Evolutionary conservation across 192 early-diverging fungal genomes (phyloP).

Genomic region (Dimargaris cristalligena): DNA sequence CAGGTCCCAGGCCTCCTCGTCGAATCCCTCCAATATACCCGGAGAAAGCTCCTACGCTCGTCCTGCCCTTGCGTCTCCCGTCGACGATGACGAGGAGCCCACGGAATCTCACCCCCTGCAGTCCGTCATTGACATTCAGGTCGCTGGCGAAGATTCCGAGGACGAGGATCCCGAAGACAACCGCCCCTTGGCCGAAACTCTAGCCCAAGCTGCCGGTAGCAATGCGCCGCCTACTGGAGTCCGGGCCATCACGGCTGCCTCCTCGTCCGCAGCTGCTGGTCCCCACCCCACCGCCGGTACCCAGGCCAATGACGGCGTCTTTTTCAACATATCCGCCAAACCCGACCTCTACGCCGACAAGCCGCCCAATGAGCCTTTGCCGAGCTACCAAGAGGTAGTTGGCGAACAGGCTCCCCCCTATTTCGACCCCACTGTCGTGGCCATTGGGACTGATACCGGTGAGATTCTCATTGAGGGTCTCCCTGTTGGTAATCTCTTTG

Average conservation of each 20-base stretch:
- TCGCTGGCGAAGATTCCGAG: not conserved
- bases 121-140: not conserved
- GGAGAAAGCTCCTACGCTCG: no score
- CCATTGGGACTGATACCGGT: slow-evolving; percentile 55
- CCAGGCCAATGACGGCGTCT: slow-evolving; percentile 28
- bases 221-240: not conserved
- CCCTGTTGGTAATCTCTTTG: slow-evolving; percentile 63
- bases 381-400: slow-evolving; percentile 60
- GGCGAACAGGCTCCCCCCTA: slow-evolving; percentile 58
- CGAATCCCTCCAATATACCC: no score
- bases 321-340: slow-evolving; percentile 32
- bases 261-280: slow-evolving; percentile 1
- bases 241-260: not conserved
- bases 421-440: slow-evolving; percentile 59
- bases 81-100: no score
- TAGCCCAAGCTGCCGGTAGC: not conserved
- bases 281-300: slow-evolving; percentile 10
- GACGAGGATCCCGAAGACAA: not conserved
- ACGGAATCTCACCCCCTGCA: slow-evolving; percentile 2
- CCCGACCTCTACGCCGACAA: slow-evolving; percentile 29
- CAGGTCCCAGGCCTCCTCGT: no score
- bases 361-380: slow-evolving; percentile 21
- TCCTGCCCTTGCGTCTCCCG: no score
- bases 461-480: slow-evolving; percentile 80
- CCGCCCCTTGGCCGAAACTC: not conserved